Conservation (phyloP, 2,329 filamentous ascomycete species). For the Aspergillus sp. region DNA sequence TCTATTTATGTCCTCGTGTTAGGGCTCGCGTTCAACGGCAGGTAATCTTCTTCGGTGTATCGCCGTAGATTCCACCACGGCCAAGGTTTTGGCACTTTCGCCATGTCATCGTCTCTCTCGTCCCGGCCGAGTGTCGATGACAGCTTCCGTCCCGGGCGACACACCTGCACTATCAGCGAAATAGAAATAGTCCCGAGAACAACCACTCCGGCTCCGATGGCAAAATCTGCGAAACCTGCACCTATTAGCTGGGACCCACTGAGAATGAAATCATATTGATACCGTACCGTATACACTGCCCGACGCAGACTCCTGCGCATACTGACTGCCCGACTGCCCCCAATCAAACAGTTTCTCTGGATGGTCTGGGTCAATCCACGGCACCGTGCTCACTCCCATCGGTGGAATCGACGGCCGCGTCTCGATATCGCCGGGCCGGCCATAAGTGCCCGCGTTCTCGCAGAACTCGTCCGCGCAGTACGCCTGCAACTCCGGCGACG, state of each 20-base stretch:
- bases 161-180: background rate
- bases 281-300: background rate
- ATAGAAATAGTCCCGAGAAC: no score
- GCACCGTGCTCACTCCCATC: constrained; percentile 24
- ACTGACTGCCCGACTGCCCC: constrained; percentile 6
- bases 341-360: constrained; percentile 13
- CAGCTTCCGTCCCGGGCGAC: constrained; percentile 6
- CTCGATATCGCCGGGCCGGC: constrained; percentile 21
- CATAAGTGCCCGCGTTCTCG: constrained; percentile 21
- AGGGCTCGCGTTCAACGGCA: constrained; percentile 17
- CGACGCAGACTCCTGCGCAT: constrained; percentile 1
- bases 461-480: constrained; percentile 24
- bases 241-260: no score
- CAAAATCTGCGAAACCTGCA: background rate
- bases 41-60: constrained; percentile 11
- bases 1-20: no score
- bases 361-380: constrained; percentile 23
- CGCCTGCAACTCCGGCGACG: constrained; percentile 25
- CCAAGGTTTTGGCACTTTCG: background rate
- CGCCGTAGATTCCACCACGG: constrained; percentile 29
- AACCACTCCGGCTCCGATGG: background rate
- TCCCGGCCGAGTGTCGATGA: background rate
- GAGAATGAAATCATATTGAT: background rate
- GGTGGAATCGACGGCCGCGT: constrained; percentile 22
- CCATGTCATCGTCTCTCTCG: background rate